Evolutionary conservation across 192 early-diverging fungal species (phyloP), one percentile per base, ranked within the genome.

Genomic region (Coemansia sp.): DNA sequence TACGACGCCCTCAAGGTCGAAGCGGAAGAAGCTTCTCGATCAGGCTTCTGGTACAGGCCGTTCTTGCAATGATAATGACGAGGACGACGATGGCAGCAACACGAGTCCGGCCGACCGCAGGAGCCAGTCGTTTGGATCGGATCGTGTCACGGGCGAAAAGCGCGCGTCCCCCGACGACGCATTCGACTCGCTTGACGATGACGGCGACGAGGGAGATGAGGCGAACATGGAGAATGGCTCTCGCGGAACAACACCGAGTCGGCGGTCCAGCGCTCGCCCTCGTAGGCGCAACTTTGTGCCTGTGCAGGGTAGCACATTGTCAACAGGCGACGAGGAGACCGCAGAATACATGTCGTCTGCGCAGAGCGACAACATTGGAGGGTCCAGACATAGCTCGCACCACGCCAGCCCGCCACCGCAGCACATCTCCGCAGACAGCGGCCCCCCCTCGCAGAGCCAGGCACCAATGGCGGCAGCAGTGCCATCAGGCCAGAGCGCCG

Each of bases 261-360:
- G 32, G 8, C 40, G 30, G 4, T 14, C n/a, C 25, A 30, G 22
- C 27, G 10, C 45, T 30, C 45, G 45, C 11, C 30, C 45, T 9
- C n/a, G 3, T 15, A 8, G 7, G 15, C 45, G 45, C 15, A 47
- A n/a, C n/a, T n/a, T n/a, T n/a, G n/a, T n/a, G n/a, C n/a, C n/a
- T n/a, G n/a, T n/a, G n/a, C n/a, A n/a, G n/a, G n/a, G n/a, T n/a
- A n/a, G 62, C 39, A 42, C 68, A 1, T 41, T 58, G 33, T 71
- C 69, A 21, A 63, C 75, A 0, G 69, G 68, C 60, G 75, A 78
- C 13, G 75, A 73, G 40, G 45, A 47, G 6, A 73, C 69, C 9
- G 53, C 62, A n/a, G 75, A 57, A 14, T 80, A 79, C 45, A 60
- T 72, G 67, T 82, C 78, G 41, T 83, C 81, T 15, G 70, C 65